These are phyloP conservation scores for Aureobasidium sp. DNA, from an alignment of 2,329 filamentous ascomycete species.

Conservation along the genomic window DNA sequence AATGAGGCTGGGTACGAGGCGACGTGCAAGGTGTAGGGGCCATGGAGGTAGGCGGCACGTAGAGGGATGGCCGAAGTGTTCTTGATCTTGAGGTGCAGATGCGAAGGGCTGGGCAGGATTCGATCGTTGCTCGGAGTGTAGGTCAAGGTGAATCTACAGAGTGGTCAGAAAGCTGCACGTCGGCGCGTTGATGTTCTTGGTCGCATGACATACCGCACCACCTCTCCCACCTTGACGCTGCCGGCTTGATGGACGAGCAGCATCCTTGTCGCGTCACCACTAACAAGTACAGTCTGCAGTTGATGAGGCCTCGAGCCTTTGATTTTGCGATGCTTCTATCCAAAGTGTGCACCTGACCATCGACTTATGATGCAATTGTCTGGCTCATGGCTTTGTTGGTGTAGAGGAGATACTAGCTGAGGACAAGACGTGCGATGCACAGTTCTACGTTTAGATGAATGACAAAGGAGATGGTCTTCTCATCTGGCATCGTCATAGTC, in stretches of 20 bases:
- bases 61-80: constrained; percentile 87
- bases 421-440: background rate
- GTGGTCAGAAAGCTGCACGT: background rate
- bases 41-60: constrained; percentile 91
- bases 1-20: constrained; percentile 78
- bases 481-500: background rate
- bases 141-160: constrained; percentile 63
- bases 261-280: constrained; percentile 45
- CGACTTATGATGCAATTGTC: constrained; percentile 5
- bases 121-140: constrained; percentile 86
- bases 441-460: background rate
- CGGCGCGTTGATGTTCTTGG: constrained; percentile 4
- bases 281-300: background rate
- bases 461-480: background rate
- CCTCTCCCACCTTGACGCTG: constrained; percentile 87
- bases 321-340: background rate
- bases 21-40: constrained; percentile 84
- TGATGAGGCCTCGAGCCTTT: background rate
- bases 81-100: constrained; percentile 77
- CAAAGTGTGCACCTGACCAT: constrained; percentile 4
- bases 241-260: constrained; percentile 85
- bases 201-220: constrained; percentile 58
- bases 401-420: background rate
- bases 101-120: constrained; percentile 75
- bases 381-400: background rate